Evolutionary conservation across 2,329 filamentous ascomycete genomes (phyloP), one percentile per base, ranked within the genome.

Genomic region (Pseudocercospora pini-densiflorae): DNA sequence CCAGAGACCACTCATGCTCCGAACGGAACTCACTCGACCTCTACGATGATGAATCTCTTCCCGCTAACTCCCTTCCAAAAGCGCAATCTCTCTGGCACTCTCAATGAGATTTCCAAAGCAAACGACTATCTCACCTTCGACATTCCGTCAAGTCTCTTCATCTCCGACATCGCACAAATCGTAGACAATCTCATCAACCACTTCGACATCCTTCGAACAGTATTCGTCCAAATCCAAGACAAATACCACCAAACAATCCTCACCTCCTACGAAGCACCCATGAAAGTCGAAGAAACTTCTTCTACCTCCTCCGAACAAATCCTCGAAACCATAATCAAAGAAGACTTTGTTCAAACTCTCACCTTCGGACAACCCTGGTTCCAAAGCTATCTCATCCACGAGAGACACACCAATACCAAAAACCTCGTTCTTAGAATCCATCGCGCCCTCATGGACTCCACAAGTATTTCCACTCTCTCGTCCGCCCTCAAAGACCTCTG

Each of bases 71-170:
- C 59, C 1, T 62, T 59, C 43, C 63, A 65, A 43, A 57, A 54
- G 31, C 49, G 59, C 16, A 19, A 58, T 14, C 43, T 65, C 1
- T 43, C 47, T 5, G 63, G 59, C 8, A 45, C 59, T 1, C 19
- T 45, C 16, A 29, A 45, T n/a, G 2, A 29, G 2, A n/a, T 47
- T 33, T 55, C 53, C 27, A 36, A 54, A 21, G 63, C 59, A 4
- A 59, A 54, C 8, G 59, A 65, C n/a, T 65, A 65, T 45, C 58
- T 62, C 9, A 61, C 63, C 14, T 59, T 65, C 59, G 63, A 65
- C 45, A 14, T 65, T 7, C 59, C 59, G 21, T 23, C 63, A 16
- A 45, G 21, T 23, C 29, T 65, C 40, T 55, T 55, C 51, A 12
- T 55, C 21, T 55, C 51, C 23, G 24, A 55, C 51, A 31, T 55